Percentiles rank a stretch among this genome's conserved stretches.
Evolutionary conservation across 495 filamentous ascomycete species (phyloP).

Genomic region (Lasiosphaeria miniovina): DNA sequence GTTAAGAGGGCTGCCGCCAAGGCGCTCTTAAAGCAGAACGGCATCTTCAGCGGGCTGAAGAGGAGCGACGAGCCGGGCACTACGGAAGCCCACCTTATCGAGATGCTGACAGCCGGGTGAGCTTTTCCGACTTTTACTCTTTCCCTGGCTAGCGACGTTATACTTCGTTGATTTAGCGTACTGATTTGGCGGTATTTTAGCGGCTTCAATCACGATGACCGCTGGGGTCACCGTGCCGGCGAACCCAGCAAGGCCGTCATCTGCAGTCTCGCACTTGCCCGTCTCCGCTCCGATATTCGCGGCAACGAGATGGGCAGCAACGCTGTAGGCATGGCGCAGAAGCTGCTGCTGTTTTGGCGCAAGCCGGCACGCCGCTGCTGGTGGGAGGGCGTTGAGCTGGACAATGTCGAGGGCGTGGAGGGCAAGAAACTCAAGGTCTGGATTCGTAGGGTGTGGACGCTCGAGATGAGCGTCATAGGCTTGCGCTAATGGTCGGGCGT

Average conservation of each 20-base stretch:
- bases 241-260: constrained; percentile 98
- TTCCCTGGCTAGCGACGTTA: neutral
- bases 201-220: constrained; percentile 92
- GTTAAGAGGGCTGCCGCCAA: constrained; percentile 91
- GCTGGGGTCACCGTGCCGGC: constrained; percentile 91
- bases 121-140: constrained; percentile 24
- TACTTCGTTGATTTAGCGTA: neutral
- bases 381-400: constrained; percentile 98
- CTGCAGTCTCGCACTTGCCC: constrained; percentile 89
- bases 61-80: constrained; percentile 94
- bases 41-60: constrained; percentile 92
- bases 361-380: constrained; percentile 96
- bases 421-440: constrained; percentile 88
- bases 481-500: constrained; percentile 53
- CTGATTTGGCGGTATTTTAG: constrained; percentile 41
- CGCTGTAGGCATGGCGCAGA: constrained; percentile 96
- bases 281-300: constrained; percentile 86
- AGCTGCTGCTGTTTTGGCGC: constrained; percentile 95
- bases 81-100: constrained; percentile 96
- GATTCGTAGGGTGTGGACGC: constrained; percentile 96
- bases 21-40: constrained; percentile 83
- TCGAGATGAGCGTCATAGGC: constrained; percentile 98
- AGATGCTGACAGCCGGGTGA: constrained; percentile 98
- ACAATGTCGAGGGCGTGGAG: constrained; percentile 83
- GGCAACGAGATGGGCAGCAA: constrained; percentile 72